phyloP scores from a whole-genome alignment of 2,329 filamentous ascomycete species.

The Pseudopithomyces maydicus region DNA sequence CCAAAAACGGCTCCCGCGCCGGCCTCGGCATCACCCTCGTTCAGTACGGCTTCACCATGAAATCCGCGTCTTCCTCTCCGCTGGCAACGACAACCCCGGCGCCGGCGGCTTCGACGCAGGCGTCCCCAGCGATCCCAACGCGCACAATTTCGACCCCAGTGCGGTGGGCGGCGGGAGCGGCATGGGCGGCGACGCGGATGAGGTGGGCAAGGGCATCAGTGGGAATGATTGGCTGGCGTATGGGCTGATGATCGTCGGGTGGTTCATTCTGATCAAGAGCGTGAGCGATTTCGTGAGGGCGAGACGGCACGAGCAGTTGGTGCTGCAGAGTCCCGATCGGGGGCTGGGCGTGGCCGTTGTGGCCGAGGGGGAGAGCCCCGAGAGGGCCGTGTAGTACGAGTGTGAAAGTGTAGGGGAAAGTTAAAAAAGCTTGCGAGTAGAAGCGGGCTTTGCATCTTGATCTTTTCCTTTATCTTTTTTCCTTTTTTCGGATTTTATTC shows the following conservation, averaged over 20 bases:
- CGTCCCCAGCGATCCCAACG: conserved; percentile 83
- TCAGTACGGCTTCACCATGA: conserved; percentile 97
- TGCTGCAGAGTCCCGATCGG: conserved; percentile 89
- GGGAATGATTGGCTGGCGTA: conserved; percentile 91
- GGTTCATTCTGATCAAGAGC: conserved; percentile 96
- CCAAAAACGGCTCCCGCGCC: conserved; percentile 94
- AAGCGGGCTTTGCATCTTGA: too few relatives aligned
- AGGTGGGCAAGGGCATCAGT: conserved; percentile 59
- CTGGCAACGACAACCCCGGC: conserved; percentile 53
- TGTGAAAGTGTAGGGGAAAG: background rate
- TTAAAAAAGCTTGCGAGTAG: too few relatives aligned
- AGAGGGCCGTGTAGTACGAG: conserved; percentile 57
- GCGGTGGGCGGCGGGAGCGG: conserved; percentile 56
- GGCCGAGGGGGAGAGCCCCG: conserved; percentile 79
- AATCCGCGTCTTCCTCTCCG: conserved; percentile 55
- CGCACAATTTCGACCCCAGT: conserved; percentile 82
- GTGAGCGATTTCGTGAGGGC: conserved; percentile 89
- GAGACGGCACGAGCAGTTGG: conserved; percentile 87
- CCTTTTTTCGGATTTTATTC: too few relatives aligned
- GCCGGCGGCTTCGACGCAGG: conserved; percentile 57
- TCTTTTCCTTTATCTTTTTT: too few relatives aligned
- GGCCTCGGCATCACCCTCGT: conserved; percentile 94
- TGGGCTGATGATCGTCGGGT: conserved; percentile 92
- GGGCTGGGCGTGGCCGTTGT: conserved; percentile 85
- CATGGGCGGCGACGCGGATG: conserved; percentile 35